phyloP scores from a whole-genome alignment of 768 basidiomycete genomes.

The Kwoniella dendrophila region DNA sequence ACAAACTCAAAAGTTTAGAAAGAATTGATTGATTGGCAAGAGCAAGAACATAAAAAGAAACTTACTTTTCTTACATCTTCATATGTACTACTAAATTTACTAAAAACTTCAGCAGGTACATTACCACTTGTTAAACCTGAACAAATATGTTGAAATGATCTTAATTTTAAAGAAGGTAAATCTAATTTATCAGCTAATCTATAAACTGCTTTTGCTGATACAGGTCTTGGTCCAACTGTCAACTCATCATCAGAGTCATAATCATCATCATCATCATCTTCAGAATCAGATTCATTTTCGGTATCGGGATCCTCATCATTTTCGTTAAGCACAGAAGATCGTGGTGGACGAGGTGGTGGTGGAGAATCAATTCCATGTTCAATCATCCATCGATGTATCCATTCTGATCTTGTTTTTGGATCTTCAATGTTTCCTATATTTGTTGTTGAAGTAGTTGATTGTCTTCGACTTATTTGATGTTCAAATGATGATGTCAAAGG shows the following conservation, averaged over 20 bases:
- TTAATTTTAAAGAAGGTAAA: constrained; percentile 69
- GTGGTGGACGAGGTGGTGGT: neutral
- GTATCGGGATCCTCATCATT: neutral
- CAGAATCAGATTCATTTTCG: neutral
- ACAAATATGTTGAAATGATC: constrained; percentile 78
- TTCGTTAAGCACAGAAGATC: neutral
- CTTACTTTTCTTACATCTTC: constrained; percentile 74
- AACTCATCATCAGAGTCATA: neutral
- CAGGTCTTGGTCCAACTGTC: constrained; percentile 70
- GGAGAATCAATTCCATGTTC: constrained; percentile 41
- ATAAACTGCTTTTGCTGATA: constrained; percentile 82
- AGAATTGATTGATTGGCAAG: neutral
- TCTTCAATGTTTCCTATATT: constrained; percentile 18
- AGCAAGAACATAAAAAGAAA: constrained; percentile 5
- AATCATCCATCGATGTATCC: constrained; percentile 72
- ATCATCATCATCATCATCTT: neutral
- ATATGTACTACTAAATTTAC: constrained; percentile 78
- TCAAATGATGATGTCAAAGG: constrained; percentile 68
- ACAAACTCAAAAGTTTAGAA: neutral
- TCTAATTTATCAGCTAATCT: constrained; percentile 77
- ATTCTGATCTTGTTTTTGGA: constrained; percentile 59
- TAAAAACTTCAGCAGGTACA: constrained; percentile 83
- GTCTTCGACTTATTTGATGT: constrained; percentile 58
- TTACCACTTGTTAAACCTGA: constrained; percentile 75
- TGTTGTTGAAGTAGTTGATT: constrained; percentile 28